Conservation (phyloP, 2,329 filamentous ascomycete genomes). For the Sclerotinia subarctica region DNA sequence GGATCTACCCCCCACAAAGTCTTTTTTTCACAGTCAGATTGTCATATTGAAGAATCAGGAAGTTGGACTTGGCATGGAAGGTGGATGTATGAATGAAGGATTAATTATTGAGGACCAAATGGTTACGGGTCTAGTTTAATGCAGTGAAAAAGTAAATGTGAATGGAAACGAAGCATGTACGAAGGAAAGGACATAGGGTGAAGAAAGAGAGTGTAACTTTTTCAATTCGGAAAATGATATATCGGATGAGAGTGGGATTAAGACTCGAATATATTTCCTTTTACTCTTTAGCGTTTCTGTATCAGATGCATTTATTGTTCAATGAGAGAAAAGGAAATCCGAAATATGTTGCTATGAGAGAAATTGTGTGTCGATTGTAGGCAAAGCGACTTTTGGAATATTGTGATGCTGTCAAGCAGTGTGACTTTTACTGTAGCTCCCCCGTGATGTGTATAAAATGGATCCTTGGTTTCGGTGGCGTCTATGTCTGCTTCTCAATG, state of each 20-base stretch:
- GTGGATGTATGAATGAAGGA: conserved; percentile 1
- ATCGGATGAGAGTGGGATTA: not conserved
- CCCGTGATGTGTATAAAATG: not conserved
- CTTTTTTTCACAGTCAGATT: conserved; percentile 1
- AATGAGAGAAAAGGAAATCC: conserved; percentile 19
- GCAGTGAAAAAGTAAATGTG: not conserved
- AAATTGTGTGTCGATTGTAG: not conserved
- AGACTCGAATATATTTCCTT: conserved; percentile 33
- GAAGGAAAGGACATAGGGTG: not conserved
- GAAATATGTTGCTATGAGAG: not conserved
- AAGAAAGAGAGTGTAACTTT: not conserved
- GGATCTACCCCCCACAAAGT: not conserved
- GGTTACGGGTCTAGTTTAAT: not conserved
- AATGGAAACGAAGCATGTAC: not conserved
- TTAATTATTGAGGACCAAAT: conserved; percentile 7
- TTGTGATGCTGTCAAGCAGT: not conserved
- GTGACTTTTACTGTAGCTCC: not conserved
- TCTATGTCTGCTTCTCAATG: too few species aligned
- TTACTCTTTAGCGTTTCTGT: conserved; percentile 27
- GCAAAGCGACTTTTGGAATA: not conserved
- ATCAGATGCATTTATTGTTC: conserved; percentile 29
- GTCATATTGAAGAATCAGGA: conserved; percentile 13
- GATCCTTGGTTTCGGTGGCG: not conserved
- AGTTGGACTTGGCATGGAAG: not conserved
- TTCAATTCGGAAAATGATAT: not conserved